Evolutionary conservation across 176 grass and related monocot genomes (phyloP), one percentile per base, ranked within the genome.

Genomic region (Puya raimondii): DNA sequence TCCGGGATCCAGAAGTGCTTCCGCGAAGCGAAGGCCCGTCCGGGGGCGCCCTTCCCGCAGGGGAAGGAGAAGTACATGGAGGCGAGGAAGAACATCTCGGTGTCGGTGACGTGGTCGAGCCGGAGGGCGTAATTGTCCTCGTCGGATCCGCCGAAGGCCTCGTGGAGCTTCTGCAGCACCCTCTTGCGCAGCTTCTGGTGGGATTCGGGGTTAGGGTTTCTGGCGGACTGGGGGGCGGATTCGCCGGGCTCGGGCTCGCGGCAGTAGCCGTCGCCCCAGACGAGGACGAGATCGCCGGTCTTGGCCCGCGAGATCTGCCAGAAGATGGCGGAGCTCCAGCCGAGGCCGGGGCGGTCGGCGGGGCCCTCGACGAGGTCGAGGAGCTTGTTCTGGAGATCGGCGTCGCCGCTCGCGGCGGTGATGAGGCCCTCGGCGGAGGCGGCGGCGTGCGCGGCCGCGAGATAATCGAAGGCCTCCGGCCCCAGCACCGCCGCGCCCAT

Each of bases 31-130:
- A 93, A 89, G 65, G 76, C 86, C 65, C 73, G 82, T 12, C 94
- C 94, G 9, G 94, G 94, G 49, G 83, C 94, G 81, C 94, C 89
- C 2, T 81, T 80, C 63, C 77, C 72, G 7, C 66, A 82, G 0
- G 94, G 82, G 72, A 99, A 97, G 53, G 82, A 85, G 69, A 99
- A 99, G 87, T 93, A 99, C 94, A 99, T 99, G 22, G 94, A 99
- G 10, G 85, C 76, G 11, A 97, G 77, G 63, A 92, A 97, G 78
- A 97, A 92, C 89, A 97, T 87, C 58, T 97, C 94, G 3, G 87
- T 87, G 25, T 97, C 89, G 15, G 94, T 97, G 11, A 97, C 89
- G 73, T 90, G 84, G 69, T 92, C 94, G 53, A 97, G 91, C n/a
- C 77, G 80, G 14, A 79, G 82, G 11, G 94, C 86, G 64, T 87